phyloP scores from a whole-genome alignment of 192 early-diverging fungal species.

The Mortierella alpina region DNA sequence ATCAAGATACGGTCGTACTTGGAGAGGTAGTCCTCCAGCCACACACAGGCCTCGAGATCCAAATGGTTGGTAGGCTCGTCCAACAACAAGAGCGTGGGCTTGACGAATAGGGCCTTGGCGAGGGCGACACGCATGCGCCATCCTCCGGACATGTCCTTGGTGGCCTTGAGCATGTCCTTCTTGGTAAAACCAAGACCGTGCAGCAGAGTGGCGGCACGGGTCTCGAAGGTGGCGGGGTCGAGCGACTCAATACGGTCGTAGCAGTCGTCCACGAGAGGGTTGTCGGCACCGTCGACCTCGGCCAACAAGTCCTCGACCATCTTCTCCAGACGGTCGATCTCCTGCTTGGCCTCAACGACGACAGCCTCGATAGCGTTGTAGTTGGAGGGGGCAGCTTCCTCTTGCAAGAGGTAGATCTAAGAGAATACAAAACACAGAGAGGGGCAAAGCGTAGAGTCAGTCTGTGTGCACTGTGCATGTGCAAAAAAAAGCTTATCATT shows the following conservation, averaged over 20 bases:
- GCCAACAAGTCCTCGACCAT: conserved; percentile 91
- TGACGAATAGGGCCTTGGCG: conserved; percentile 95
- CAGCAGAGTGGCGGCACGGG: conserved; percentile 90
- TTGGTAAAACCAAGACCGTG: conserved; percentile 94
- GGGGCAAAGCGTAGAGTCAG: neutral
- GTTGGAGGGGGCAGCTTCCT: conserved; percentile 96
- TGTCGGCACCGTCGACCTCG: conserved; percentile 84
- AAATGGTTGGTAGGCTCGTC: conserved; percentile 95
- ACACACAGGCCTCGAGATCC: conserved; percentile 95
- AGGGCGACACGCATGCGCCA: conserved; percentile 99
- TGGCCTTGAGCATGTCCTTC: conserved; percentile 89
- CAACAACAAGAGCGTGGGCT: conserved; percentile 87
- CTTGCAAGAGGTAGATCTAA: conserved; percentile 91
- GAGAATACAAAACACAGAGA: neutral
- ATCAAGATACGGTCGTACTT: conserved; percentile 84
- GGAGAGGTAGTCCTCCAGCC: conserved; percentile 95
- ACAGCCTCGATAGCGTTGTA: conserved; percentile 92
- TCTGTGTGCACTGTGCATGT: neutral
- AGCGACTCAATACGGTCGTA: conserved; percentile 96
- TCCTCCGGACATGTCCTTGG: conserved; percentile 98
- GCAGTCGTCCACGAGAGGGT: conserved; percentile 89
- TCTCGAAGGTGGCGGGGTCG: conserved; percentile 94
- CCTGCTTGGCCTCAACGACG: conserved; percentile 86
- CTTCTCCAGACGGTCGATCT: conserved; percentile 92
- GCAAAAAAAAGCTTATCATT: neutral